A percentile compares a stretch with the other conserved stretches of the same genome.
Evolutionary conservation across 306 rosid species (phyloP).

Genomic region (Cicer bijugum): DNA sequence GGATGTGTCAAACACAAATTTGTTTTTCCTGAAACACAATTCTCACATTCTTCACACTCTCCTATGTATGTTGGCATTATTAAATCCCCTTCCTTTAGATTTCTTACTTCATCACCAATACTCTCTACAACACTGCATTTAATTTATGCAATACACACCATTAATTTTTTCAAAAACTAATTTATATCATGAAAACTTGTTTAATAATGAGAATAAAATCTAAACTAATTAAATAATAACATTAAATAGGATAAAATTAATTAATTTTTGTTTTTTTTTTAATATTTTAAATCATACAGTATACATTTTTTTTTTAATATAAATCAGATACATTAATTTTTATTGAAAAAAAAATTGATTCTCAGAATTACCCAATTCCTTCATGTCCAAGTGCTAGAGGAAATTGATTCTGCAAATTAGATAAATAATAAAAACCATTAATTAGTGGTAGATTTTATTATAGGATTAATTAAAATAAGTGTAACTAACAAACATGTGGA

Average conservation of each 20-base stretch:
- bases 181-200: no score
- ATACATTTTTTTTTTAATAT: no score
- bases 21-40: constrained; percentile 45
- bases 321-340: no score
- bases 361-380: constrained; percentile 57
- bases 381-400: constrained; percentile 67
- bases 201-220: no score
- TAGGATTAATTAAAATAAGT: neutral
- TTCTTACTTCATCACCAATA: constrained; percentile 42
- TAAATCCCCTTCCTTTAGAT: constrained; percentile 41
- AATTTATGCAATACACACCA: neutral
- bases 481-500: constrained; percentile 47
- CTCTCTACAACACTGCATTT: constrained; percentile 42
- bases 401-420: constrained; percentile 45
- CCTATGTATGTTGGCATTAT: constrained; percentile 48
- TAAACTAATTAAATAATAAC: no score
- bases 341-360: no score
- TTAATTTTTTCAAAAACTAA: no score
- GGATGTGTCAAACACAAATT: constrained; percentile 42
- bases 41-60: constrained; percentile 45
- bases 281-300: no score
- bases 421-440: neutral
- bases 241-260: no score
- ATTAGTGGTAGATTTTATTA: constrained; percentile 3
- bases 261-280: no score